phyloP scores from a whole-genome alignment of 2,329 filamentous ascomycete species.

The Epicoccum nigrum region DNA sequence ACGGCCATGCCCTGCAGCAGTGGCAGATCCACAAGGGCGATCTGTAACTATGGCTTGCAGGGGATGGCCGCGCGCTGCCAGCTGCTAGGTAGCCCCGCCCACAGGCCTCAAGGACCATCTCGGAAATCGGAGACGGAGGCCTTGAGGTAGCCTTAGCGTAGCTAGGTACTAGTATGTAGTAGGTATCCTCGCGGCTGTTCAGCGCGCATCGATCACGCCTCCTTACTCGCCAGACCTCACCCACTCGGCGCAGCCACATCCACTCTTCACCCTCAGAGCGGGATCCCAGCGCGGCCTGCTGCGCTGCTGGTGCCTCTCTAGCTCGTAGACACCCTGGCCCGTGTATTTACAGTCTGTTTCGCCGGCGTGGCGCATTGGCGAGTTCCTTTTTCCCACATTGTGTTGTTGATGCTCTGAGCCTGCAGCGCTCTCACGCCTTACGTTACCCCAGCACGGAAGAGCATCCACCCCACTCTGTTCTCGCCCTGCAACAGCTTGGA shows the following conservation, averaged over 20 bases:
- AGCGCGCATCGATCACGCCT: slow-evolving; percentile 23
- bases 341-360: slow-evolving; percentile 38
- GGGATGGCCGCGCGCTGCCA: slow-evolving; percentile 22
- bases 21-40: slow-evolving; percentile 45
- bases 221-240: slow-evolving; percentile 32
- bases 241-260: slow-evolving; percentile 44
- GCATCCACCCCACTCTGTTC: slow-evolving; percentile 31
- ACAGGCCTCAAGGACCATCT: slow-evolving; percentile 25
- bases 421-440: slow-evolving; percentile 31
- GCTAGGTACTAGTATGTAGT: too few species aligned
- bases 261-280: slow-evolving; percentile 33
- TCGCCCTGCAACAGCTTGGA: slow-evolving; percentile 28
- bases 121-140: slow-evolving; percentile 44
- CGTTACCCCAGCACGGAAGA: slow-evolving; percentile 28
- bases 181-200: slow-evolving; percentile 20
- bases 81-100: slow-evolving; percentile 40
- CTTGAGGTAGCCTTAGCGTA: slow-evolving; percentile 25
- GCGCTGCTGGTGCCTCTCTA: slow-evolving; percentile 28
- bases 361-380: slow-evolving; percentile 42
- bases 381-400: slow-evolving; percentile 38
- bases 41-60: slow-evolving; percentile 47
- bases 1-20: slow-evolving; percentile 40
- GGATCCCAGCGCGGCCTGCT: slow-evolving; percentile 33
- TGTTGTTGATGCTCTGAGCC: slow-evolving; percentile 20
- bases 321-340: slow-evolving; percentile 23